A percentile compares a stretch with the other conserved stretches of the same genome.
These are phyloP conservation scores for Cryphonectria parasitica DNA, from an alignment of 2,329 filamentous ascomycete genomes.

Conservation along the genomic window DNA sequence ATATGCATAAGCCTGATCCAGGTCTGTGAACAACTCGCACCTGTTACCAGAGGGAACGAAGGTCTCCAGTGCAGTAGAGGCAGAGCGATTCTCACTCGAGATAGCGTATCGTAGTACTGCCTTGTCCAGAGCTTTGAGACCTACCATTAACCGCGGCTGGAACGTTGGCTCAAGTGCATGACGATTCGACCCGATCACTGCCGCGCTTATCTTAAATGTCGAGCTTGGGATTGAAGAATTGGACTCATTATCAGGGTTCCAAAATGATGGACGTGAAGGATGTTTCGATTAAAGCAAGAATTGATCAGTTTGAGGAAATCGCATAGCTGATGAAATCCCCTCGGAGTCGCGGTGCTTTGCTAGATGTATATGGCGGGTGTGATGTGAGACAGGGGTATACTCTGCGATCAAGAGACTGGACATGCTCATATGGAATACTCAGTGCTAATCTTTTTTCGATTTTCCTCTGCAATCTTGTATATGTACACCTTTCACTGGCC, in stretches of 20 bases:
- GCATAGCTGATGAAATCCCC: background rate
- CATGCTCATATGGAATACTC: background rate
- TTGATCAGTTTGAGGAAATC: background rate
- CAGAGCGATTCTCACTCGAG: too few relatives aligned
- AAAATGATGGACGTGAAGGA: background rate
- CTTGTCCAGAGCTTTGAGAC: background rate
- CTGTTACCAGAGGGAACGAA: background rate
- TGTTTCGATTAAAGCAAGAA: background rate
- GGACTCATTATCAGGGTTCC: background rate
- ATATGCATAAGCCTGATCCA: background rate
- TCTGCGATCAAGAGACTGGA: too few relatives aligned
- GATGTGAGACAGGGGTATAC: background rate
- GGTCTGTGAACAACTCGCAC: background rate
- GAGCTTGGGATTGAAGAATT: background rate
- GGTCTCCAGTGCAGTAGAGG: background rate
- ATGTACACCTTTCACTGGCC: background rate
- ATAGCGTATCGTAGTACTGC: background rate
- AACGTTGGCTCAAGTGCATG: background rate
- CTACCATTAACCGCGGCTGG: background rate
- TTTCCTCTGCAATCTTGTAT: conserved; percentile 6
- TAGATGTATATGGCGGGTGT: background rate
- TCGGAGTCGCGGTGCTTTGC: background rate
- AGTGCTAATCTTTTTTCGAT: background rate
- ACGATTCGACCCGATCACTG: background rate
- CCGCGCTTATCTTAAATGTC: background rate